Conservation (phyloP, 2,329 filamentous ascomycete species). For the Aureobasidium sp. region DNA sequence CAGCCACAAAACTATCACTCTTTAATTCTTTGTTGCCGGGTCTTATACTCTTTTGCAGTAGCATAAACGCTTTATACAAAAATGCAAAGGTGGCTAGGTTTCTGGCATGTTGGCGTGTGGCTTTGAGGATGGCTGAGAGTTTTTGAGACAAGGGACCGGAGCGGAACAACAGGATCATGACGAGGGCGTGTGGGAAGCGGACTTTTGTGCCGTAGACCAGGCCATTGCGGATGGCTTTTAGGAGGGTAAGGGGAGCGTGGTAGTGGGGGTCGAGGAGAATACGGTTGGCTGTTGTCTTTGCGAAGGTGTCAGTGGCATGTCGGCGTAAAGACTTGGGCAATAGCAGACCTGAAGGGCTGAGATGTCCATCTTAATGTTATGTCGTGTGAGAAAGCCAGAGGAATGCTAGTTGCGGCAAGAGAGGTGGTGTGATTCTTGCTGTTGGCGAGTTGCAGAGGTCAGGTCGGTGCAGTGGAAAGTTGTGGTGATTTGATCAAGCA, state of each 20-base stretch:
- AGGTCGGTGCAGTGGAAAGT: not conserved
- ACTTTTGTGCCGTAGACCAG: constrained; percentile 96
- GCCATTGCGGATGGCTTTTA: constrained; percentile 95
- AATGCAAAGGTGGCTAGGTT: constrained; percentile 89
- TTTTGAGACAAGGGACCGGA: constrained; percentile 78
- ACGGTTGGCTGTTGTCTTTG: constrained; percentile 62
- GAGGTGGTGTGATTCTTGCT: not conserved
- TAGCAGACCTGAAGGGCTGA: not conserved
- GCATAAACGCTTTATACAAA: constrained; percentile 79
- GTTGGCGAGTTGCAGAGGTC: not conserved
- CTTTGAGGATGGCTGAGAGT: constrained; percentile 66
- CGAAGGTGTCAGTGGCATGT: not conserved
- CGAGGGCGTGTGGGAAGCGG: constrained; percentile 93
- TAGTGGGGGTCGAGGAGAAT: constrained; percentile 76
- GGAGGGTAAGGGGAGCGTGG: constrained; percentile 72
- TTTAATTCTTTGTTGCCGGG: constrained; percentile 53
- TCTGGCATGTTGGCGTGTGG: constrained; percentile 80
- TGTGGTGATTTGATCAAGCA: not conserved
- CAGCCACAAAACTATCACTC: constrained; percentile 80
- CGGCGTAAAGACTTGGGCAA: no score
- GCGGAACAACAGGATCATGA: constrained; percentile 97
- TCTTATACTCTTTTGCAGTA: constrained; percentile 53
- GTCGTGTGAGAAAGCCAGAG: not conserved
- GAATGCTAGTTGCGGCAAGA: not conserved
- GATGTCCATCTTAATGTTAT: constrained; percentile 8